These are phyloP conservation scores for Plantago lanceolata DNA, from an alignment of 305 asterid species.

Conservation along the genomic window DNA sequence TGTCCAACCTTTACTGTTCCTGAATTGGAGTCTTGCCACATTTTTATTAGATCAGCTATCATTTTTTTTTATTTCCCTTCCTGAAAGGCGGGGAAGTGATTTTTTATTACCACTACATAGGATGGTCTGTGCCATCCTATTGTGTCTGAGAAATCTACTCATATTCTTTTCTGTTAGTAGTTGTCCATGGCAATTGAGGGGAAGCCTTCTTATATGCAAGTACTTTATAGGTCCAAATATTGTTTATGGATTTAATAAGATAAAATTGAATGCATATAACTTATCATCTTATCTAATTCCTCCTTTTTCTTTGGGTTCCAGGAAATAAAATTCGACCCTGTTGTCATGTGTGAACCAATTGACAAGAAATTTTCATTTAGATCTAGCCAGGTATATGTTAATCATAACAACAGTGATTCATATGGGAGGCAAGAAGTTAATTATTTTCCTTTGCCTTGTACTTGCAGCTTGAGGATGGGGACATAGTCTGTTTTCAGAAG, in stretches of 20 bases:
- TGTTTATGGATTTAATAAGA: not conserved
- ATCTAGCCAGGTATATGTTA: slow-evolving; percentile 63
- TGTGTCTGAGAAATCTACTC: no score
- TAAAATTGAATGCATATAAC: not conserved
- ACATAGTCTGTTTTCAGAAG: slow-evolving; percentile 89
- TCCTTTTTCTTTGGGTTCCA: slow-evolving; percentile 24
- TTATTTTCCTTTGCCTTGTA: not conserved
- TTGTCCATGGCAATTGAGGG: not conserved
- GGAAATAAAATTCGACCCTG: slow-evolving; percentile 80
- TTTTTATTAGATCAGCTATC: not conserved
- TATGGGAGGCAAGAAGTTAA: slow-evolving; percentile 3
- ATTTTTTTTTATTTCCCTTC: not conserved
- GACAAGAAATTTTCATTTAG: slow-evolving; percentile 70
- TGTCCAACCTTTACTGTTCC: no score
- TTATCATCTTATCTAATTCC: slow-evolving; percentile 6
- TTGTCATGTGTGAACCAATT: slow-evolving; percentile 92
- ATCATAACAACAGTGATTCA: slow-evolving; percentile 2
- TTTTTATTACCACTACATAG: no score
- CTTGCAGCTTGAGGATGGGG: slow-evolving; percentile 90
- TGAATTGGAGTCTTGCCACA: no score
- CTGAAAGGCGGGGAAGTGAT: not conserved
- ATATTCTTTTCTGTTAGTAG: not conserved
- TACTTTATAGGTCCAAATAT: not conserved
- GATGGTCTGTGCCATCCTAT: no score
- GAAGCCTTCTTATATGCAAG: not conserved